phyloP scores from a whole-genome alignment of 169 alveolate genomes.

The Plasmodium ovale region DNA sequence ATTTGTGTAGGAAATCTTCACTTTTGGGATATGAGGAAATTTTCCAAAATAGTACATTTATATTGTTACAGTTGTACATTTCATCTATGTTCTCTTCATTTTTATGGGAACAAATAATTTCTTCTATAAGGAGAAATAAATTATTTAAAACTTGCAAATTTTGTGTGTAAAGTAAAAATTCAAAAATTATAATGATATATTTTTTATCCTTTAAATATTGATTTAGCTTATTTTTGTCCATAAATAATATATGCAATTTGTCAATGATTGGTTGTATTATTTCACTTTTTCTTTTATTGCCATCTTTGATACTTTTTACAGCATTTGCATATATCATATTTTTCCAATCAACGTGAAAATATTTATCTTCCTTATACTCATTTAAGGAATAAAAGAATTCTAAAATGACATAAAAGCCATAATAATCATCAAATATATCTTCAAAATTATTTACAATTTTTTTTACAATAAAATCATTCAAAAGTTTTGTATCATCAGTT shows the following conservation, averaged over 20 bases:
- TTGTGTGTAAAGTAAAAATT: constrained; percentile 36
- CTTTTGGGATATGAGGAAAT: constrained; percentile 11
- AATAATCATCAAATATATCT: constrained; percentile 53
- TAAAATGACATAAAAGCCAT: constrained; percentile 72
- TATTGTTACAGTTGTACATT: constrained; percentile 14
- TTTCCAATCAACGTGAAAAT: constrained; percentile 51
- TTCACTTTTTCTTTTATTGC: constrained; percentile 57
- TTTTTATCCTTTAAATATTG: constrained; percentile 33
- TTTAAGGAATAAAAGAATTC: constrained; percentile 52
- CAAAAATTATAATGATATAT: constrained; percentile 43
- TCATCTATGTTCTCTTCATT: not conserved
- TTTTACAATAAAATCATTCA: constrained; percentile 49
- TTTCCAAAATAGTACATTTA: constrained; percentile 15
- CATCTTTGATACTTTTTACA: constrained; percentile 45
- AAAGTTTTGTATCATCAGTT: constrained; percentile 71
- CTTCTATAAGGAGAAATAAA: constrained; percentile 10
- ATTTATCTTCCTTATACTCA: constrained; percentile 35
- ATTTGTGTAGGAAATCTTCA: not conserved
- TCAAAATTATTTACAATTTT: constrained; percentile 53
- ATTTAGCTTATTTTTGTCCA: constrained; percentile 25
- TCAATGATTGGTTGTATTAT: constrained; percentile 42
- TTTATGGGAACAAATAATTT: constrained; percentile 2
- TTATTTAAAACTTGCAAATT: constrained; percentile 36
- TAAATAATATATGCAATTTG: constrained; percentile 2
- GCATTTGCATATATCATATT: constrained; percentile 41